These are phyloP conservation scores for Leccinum rimulosum DNA, from an alignment of 768 basidiomycete species.

Conservation along the genomic window DNA sequence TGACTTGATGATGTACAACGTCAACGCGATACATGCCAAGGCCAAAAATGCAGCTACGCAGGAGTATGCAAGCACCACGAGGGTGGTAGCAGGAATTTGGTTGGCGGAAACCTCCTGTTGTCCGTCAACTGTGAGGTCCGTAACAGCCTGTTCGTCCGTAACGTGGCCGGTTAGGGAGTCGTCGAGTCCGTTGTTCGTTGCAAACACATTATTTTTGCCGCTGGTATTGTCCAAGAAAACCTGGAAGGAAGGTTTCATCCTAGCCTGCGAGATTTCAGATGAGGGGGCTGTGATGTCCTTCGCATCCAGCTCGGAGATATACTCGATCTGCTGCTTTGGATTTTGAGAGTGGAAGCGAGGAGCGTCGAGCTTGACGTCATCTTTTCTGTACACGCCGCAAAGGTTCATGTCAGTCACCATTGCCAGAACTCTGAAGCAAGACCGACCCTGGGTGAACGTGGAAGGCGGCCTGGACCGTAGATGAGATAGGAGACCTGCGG, in stretches of 20 bases:
- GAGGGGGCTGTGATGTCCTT: conserved; percentile 32
- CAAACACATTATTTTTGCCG: conserved; percentile 15
- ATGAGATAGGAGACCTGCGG: conserved; percentile 7
- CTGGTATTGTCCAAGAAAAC: conserved; percentile 25
- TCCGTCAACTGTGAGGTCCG: not conserved
- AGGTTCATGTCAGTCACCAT: conserved; percentile 11
- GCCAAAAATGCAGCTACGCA: conserved; percentile 25
- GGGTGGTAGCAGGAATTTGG: conserved; percentile 1
- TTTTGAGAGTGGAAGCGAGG: conserved; percentile 33
- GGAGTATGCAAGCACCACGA: conserved; percentile 25
- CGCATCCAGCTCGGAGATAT: conserved; percentile 28
- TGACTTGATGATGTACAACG: conserved; percentile 22
- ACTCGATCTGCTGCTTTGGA: conserved; percentile 29
- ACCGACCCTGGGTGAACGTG: conserved; percentile 37
- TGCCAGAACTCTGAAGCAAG: conserved; percentile 13
- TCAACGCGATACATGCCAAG: conserved; percentile 20
- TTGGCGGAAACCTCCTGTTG: not conserved
- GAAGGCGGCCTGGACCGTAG: conserved; percentile 35
- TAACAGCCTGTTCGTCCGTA: not conserved
- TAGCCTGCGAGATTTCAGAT: conserved; percentile 15
- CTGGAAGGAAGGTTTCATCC: conserved; percentile 16
- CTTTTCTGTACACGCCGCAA: conserved; percentile 15
- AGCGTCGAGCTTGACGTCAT: conserved; percentile 19
- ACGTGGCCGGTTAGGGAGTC: not conserved
- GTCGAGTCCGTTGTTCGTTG: conserved; percentile 13